Evolutionary conservation across 1,284 basidiomycete species (phyloP).

Genomic region (Melanopsichium pennsylvanicum): DNA sequence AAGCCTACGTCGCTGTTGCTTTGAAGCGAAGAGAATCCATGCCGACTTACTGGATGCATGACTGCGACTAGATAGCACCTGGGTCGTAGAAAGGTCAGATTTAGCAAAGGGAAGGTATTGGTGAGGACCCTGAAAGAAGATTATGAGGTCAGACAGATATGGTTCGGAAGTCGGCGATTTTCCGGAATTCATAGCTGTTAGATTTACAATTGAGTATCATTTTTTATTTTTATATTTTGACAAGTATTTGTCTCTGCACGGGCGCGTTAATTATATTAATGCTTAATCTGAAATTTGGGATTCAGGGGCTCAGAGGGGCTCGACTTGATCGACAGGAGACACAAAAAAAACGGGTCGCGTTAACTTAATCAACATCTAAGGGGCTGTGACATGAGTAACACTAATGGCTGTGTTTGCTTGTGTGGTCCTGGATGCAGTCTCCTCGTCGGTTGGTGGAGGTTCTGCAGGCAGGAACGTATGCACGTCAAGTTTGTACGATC

Average conservation of each 20-base stretch:
- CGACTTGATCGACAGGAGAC: too few relatives aligned
- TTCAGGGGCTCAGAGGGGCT: slow-evolving; percentile 16
- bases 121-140: slow-evolving; percentile 5
- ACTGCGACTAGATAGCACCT: too few relatives aligned
- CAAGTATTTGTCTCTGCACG: slow-evolving; percentile 13
- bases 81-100: too few relatives aligned
- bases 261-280: too few relatives aligned
- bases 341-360: background rate
- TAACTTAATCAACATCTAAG: slow-evolving; percentile 33
- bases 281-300: too few relatives aligned
- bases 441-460: slow-evolving; percentile 2
- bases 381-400: slow-evolving; percentile 3
- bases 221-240: background rate
- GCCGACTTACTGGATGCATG: slow-evolving; percentile 38
- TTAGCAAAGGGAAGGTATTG: background rate
- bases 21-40: too few relatives aligned
- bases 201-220: too few relatives aligned
- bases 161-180: slow-evolving; percentile 15
- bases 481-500: slow-evolving; percentile 2
- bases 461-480: slow-evolving; percentile 18
- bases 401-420: background rate
- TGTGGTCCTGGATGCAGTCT: slow-evolving; percentile 1
- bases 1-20: too few relatives aligned
- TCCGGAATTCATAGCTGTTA: too few relatives aligned
- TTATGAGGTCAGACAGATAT: slow-evolving; percentile 37